phyloP scores from a whole-genome alignment of 1,284 basidiomycete species.

The Rhizoctonia solani region DNA sequence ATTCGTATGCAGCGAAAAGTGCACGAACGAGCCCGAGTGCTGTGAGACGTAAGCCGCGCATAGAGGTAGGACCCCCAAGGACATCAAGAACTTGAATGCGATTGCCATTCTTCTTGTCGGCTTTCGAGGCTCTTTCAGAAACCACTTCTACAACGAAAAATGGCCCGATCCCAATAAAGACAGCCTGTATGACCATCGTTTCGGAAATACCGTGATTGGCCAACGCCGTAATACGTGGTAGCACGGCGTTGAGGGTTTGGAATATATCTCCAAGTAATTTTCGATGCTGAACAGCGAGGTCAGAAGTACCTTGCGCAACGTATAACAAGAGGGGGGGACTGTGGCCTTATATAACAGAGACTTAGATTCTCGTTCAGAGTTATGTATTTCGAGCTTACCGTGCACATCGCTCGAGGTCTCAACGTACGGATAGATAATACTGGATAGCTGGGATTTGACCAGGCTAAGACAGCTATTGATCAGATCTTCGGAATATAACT shows the following conservation, averaged over 20 bases:
- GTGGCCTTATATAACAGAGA: conserved; percentile 38
- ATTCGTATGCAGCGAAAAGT: conserved; percentile 87
- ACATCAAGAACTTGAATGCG: conserved; percentile 67
- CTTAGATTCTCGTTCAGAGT: background rate
- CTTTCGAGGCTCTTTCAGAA: conserved; percentile 48
- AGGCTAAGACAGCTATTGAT: conserved; percentile 76
- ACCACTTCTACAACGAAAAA: conserved; percentile 81
- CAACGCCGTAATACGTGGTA: conserved; percentile 70
- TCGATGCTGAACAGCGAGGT: conserved; percentile 53
- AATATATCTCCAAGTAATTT: conserved; percentile 67
- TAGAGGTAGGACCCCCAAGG: conserved; percentile 52
- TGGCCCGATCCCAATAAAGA: conserved; percentile 89
- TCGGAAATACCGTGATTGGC: conserved; percentile 79
- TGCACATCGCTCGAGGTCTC: conserved; percentile 63
- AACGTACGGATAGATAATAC: conserved; percentile 84
- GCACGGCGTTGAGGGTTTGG: conserved; percentile 64
- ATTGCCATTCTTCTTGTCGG: conserved; percentile 58
- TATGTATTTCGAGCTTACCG: conserved; percentile 39
- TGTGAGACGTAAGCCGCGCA: conserved; percentile 81
- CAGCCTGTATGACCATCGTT: conserved; percentile 82
- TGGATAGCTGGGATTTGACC: conserved; percentile 78
- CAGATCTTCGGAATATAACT: conserved; percentile 92
- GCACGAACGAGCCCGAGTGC: conserved; percentile 81
- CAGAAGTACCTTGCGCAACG: conserved; percentile 54
- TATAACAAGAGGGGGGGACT: conserved; percentile 58